Percentiles rank a stretch among this genome's conserved stretches.
phyloP scores from a whole-genome alignment of 257 asterid species.

The Lycium barbarum region DNA sequence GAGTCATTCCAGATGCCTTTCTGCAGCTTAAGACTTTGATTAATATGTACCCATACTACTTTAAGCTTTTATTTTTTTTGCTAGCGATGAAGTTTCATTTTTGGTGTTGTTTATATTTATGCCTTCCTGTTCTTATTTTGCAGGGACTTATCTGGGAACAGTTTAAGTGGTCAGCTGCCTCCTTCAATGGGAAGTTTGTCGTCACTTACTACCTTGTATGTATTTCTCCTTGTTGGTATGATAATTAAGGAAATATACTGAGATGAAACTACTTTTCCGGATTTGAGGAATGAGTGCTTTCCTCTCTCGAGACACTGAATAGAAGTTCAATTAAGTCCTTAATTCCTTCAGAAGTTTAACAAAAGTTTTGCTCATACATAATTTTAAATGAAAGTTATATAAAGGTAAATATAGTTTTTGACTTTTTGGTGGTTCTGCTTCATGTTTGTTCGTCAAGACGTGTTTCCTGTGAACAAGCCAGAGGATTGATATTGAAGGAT shows the following conservation, averaged over 20 bases:
- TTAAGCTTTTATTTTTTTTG: background rate
- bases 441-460: slow-evolving; percentile 1
- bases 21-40: slow-evolving; percentile 55
- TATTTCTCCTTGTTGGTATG: slow-evolving; percentile 30
- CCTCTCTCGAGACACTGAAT: background rate
- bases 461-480: slow-evolving; percentile 2
- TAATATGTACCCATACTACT: slow-evolving; percentile 54
- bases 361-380: background rate
- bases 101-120: background rate
- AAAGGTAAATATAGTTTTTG: slow-evolving; percentile 8
- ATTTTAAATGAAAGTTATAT: background rate
- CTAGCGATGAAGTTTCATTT: background rate
- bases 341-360: background rate
- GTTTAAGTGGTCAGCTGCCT: slow-evolving; percentile 74
- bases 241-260: background rate
- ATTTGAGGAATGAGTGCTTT: slow-evolving; percentile 1
- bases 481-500: background rate
- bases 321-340: background rate
- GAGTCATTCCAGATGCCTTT: slow-evolving; percentile 84
- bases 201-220: slow-evolving; percentile 75
- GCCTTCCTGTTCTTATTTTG: slow-evolving; percentile 25
- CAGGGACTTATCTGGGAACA: slow-evolving; percentile 87
- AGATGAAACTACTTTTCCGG: background rate
- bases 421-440: background rate
- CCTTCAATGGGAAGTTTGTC: slow-evolving; percentile 75